Percentiles rank a stretch among this genome's conserved stretches.
These are phyloP conservation scores for Globisporangium iwayamae DNA, from an alignment of 352 stramenopile species.

Conservation along the genomic window DNA sequence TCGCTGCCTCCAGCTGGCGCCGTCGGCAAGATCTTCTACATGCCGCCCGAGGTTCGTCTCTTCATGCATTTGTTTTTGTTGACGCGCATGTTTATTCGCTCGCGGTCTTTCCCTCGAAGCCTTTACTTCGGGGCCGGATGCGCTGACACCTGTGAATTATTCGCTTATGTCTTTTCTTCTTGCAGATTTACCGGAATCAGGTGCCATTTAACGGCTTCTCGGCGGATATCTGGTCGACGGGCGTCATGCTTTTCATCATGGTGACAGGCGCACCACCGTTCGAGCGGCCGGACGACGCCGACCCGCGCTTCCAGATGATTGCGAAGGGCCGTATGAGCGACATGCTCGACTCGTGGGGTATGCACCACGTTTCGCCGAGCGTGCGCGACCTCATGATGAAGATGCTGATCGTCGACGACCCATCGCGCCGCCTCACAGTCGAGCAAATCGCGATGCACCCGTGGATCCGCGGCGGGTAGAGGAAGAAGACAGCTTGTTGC, in stretches of 20 bases:
- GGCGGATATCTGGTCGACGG: slow-evolving; percentile 93
- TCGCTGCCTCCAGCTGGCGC: slow-evolving; percentile 71
- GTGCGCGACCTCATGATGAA: slow-evolving; percentile 72
- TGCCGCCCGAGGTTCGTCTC: slow-evolving; percentile 75
- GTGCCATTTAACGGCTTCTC: slow-evolving; percentile 90
- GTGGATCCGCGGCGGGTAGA: slow-evolving; percentile 71
- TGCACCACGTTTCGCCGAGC: slow-evolving; percentile 70
- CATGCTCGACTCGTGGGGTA: slow-evolving; percentile 86
- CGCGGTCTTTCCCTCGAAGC: background rate
- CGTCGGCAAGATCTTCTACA: slow-evolving; percentile 90
- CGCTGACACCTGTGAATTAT: background rate
- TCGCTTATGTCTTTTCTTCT: background rate
- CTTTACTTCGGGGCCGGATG: background rate
- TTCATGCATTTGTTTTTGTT: background rate
- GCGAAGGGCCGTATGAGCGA: slow-evolving; percentile 70
- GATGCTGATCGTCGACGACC: slow-evolving; percentile 85
- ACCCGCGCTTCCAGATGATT: slow-evolving; percentile 86
- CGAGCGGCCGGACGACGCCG: slow-evolving; percentile 74
- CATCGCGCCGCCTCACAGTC: slow-evolving; percentile 64
- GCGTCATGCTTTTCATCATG: slow-evolving; percentile 95
- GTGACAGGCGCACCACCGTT: slow-evolving; percentile 91
- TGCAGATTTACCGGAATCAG: slow-evolving; percentile 86
- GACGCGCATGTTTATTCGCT: background rate
- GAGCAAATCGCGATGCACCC: slow-evolving; percentile 82
- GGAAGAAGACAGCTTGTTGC: background rate